Base-by-base conservation (phyloP, 2,329 filamentous ascomycete species). In the Pseudocercospora pini-densiflorae region DNA sequence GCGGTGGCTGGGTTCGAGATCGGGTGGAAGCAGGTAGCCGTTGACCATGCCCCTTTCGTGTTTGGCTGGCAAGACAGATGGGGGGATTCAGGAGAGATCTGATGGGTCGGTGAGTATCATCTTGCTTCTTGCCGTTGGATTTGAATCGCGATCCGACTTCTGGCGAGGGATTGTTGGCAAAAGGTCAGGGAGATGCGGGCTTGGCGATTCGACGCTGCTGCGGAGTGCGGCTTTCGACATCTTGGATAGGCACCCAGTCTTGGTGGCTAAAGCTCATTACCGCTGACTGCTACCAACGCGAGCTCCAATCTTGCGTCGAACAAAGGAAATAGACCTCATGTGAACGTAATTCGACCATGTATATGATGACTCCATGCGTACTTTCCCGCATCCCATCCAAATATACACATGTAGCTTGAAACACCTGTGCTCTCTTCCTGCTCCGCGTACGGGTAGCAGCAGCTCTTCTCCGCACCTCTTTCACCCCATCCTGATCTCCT, bases 331-430 rank as follows among this genome's bases (percentile, higher is more conserved):
- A 3, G 51, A 10, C 24, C 24, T 55, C 16, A 31, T 33, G 12
- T 10, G 16, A 27, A 33, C 51, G 16, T 33, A 19, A 55, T 55
- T 55, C 14, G 51, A 55, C 51, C 51, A 31, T 55, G 51, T 55
- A 55, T 55, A 55, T 55, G 51, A 55, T 55, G 27, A 31, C 23
- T 51, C 47, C 47, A 27, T 16, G 47, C 47, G 47, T 7, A 7
- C 27, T 31, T n/a, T 16, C 10, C 29, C 27, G 53, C 27, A 19
- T 33, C 53, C 55, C 29, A 43, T 14, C 33, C 55, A 58, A 58
- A 33, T 58, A 58, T 58, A 58, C 55, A 58, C 31, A 58, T 36
- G 33, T 58, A 43, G 29, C 55, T 58, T 58, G 55, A 54, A 40
- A 62, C 47, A 23, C 16, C 10, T 19, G 1, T 2, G 2, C 33